Evolutionary conservation across 768 basidiomycete species (phyloP).

Genomic region (Hericium coralloides): DNA sequence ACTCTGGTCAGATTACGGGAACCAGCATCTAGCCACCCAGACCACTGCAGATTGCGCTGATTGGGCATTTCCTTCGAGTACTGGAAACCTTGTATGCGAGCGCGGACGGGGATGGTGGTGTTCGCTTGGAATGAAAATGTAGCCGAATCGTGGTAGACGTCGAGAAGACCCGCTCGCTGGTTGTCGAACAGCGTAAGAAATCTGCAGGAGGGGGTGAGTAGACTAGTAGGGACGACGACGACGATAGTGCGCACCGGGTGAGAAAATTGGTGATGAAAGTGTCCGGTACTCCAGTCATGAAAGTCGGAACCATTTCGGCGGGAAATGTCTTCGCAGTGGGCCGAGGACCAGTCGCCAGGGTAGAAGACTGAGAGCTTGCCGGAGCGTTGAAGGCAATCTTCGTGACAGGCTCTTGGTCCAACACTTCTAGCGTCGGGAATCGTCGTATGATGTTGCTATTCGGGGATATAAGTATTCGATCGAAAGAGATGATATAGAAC

Average conservation of each 20-base stretch:
- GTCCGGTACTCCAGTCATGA: conserved; percentile 67
- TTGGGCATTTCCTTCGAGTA: conserved; percentile 60
- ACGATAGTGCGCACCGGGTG: conserved; percentile 41
- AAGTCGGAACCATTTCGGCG: conserved; percentile 59
- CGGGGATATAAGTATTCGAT: conserved; percentile 1
- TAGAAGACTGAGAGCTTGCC: conserved; percentile 36
- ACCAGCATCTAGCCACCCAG: conserved; percentile 49
- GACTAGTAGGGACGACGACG: no score
- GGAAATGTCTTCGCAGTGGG: conserved; percentile 72
- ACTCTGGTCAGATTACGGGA: conserved; percentile 77
- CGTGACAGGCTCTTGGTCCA: conserved; percentile 75
- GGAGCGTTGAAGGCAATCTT: conserved; percentile 77
- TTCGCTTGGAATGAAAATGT: conserved; percentile 89
- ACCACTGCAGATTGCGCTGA: conserved; percentile 78
- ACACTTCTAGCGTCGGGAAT: conserved; percentile 72
- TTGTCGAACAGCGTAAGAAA: conserved; percentile 83
- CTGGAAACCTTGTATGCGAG: conserved; percentile 64
- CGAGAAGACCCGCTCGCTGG: conserved; percentile 53
- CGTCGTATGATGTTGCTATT: conserved; percentile 70
- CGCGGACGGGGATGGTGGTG: conserved; percentile 72
- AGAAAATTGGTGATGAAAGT: conserved; percentile 69
- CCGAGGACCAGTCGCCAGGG: conserved; percentile 25
- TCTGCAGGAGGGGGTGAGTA: conserved; percentile 26
- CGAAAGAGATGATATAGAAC: background rate
- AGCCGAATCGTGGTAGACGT: conserved; percentile 77